These are phyloP conservation scores for Nannochloropsis gaditana DNA, from an alignment of 108 stramenopile species.

Conservation along the genomic window DNA sequence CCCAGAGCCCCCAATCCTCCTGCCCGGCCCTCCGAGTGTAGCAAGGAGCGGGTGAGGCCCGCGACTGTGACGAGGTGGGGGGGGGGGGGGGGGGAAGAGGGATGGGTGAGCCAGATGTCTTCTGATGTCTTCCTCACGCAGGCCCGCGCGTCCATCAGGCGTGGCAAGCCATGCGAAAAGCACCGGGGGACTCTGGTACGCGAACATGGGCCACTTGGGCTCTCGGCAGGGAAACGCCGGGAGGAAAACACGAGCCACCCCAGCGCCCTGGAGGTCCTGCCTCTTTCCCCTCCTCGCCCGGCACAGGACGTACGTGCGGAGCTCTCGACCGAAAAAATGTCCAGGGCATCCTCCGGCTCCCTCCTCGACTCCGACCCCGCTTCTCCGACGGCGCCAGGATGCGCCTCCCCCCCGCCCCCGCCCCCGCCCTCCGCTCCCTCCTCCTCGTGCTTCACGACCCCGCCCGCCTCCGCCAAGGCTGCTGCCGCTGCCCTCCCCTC, in stretches of 20 bases:
- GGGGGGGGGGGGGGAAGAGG: neutral
- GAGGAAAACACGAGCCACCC: too few species aligned
- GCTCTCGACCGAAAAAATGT: slow-evolving; percentile 15
- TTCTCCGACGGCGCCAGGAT: neutral
- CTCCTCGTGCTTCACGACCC: neutral
- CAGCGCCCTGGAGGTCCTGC: too few species aligned
- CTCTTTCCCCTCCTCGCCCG: too few species aligned
- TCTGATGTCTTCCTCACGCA: too few species aligned
- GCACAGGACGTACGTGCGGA: neutral
- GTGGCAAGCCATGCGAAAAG: too few species aligned
- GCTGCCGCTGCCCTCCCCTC: too few species aligned
- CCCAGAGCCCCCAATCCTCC: neutral
- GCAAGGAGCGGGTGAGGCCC: neutral
- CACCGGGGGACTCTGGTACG: too few species aligned
- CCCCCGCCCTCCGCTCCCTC: neutral
- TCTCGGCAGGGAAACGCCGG: too few species aligned
- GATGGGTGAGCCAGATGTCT: neutral
- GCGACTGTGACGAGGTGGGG: neutral
- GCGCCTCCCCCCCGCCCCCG: neutral
- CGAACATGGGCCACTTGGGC: too few species aligned
- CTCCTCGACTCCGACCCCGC: neutral
- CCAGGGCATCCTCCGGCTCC: neutral
- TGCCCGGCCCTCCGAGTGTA: neutral
- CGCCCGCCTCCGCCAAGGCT: neutral
- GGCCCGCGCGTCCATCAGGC: too few species aligned